These are phyloP conservation scores for Flaveria bidentis DNA, from an alignment of 129 eudicot species.

Conservation along the genomic window DNA sequence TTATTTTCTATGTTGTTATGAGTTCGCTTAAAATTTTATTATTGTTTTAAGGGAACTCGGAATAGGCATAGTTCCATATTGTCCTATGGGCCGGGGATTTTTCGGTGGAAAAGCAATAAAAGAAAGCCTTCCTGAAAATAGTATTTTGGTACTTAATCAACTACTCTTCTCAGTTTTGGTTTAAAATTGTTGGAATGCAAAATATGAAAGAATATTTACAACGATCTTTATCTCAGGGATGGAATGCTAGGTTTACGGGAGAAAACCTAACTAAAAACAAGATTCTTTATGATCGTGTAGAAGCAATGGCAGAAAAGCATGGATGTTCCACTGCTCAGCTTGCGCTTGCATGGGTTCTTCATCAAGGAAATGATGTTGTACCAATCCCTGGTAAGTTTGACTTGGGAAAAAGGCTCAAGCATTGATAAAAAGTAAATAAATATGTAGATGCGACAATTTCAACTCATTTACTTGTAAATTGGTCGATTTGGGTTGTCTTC, in stretches of 20 bases:
- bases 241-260: slow-evolving; percentile 55
- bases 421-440: background rate
- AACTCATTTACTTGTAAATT: background rate
- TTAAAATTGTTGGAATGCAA: background rate
- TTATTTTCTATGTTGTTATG: background rate
- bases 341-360: slow-evolving; percentile 72
- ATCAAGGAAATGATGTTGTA: slow-evolving; percentile 54
- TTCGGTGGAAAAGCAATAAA: slow-evolving; percentile 68
- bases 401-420: background rate
- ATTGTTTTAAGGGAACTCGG: slow-evolving; percentile 52
- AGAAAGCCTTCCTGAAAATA: slow-evolving; percentile 56
- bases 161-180: background rate
- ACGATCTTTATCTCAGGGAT: slow-evolving; percentile 26
- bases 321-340: slow-evolving; percentile 63
- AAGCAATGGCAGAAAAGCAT: slow-evolving; percentile 45
- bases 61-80: slow-evolving; percentile 71
- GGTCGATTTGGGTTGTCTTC: background rate
- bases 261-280: slow-evolving; percentile 56
- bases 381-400: slow-evolving; percentile 55
- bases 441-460: background rate
- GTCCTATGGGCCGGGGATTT: slow-evolving; percentile 84
- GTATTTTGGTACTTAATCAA: slow-evolving; percentile 50
- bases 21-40: background rate
- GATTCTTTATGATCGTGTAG: slow-evolving; percentile 39
- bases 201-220: background rate